Base-by-base conservation (phyloP, 805 yeast genomes). In the Monosporozyma servazzii region DNA sequence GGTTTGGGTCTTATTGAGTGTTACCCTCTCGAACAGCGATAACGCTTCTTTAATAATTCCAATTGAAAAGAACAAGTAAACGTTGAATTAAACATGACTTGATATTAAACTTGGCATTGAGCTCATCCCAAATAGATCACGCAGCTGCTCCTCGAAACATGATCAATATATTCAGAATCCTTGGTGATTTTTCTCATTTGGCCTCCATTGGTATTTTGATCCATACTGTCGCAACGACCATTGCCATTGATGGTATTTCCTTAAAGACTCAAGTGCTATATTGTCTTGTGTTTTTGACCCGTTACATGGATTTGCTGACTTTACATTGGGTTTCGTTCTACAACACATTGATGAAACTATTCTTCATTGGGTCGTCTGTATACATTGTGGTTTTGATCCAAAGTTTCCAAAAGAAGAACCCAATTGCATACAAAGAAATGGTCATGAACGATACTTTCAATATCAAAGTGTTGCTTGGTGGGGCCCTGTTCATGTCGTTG, bases 251-350 rank as follows among this genome's bases (percentile, higher is more conserved):
- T 30, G 99, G 99, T 44, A 78, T 93, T 47, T 89, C 97, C 1
- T 71, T 87, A 64, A 91, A 91, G 71, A 87, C 98, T 0, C 98
- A 93, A 66, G 71, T 78, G 1, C 71, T 91, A 41, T 93, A 91
- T 66, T 80, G 78, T 43, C 56, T 82, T 31, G 96, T 88, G 18
- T 89, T 80, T 60, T 63, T 80, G 43, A 75, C 89, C 13, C 78
- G 96, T 54, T 89, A 88, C 67, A 56, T 86, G 53, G 89, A 85
- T 67, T 64, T 82, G 31, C 54, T 69, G 44, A 53, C 65, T 53
- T 65, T 67, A 66, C 74, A 73, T 49, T 85, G 72, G 70, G 69
- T 76, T 20, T 82, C 95, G 1, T 51, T 84, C 1, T 91, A 93
- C 75, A 88, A 86, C 71, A 72, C 86, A 2, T 51, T 83, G 45